Percentiles rank a stretch among this genome's conserved stretches.
These are phyloP conservation scores for Mucor indicus DNA, from an alignment of 371 early-diverging fungal genomes.

Conservation along the genomic window DNA sequence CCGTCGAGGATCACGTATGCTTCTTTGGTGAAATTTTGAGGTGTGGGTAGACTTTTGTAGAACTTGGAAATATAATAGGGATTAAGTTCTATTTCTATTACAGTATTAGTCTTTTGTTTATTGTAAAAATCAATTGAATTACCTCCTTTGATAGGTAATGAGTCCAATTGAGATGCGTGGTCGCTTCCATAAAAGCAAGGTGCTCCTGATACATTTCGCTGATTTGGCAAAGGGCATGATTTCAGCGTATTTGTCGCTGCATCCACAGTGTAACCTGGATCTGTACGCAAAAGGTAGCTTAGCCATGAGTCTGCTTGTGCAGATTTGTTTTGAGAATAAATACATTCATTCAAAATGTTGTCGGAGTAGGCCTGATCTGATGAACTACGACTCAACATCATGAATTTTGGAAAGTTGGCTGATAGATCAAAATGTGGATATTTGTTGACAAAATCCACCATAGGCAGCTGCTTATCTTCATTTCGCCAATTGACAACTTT, in stretches of 20 bases:
- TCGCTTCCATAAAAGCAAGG: constrained; percentile 30
- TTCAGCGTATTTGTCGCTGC: constrained; percentile 2
- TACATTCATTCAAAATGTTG: constrained; percentile 25
- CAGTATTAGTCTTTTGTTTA: too few species aligned
- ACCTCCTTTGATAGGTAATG: constrained; percentile 29
- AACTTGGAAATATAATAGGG: constrained; percentile 10
- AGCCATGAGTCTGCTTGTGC: constrained; percentile 38
- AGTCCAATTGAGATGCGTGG: constrained; percentile 2
- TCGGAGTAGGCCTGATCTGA: constrained; percentile 15
- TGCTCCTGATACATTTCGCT: constrained; percentile 29
- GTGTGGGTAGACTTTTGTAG: constrained; percentile 24
- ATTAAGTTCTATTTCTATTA: constrained; percentile 35
- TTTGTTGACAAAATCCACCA: constrained; percentile 24
- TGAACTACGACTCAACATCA: constrained; percentile 23
- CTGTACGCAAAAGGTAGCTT: constrained; percentile 20
- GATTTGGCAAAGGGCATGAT: constrained; percentile 37
- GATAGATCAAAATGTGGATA: constrained; percentile 44
- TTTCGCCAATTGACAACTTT: constrained; percentile 36
- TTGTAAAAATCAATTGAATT: constrained; percentile 1
- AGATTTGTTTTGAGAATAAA: constrained; percentile 21
- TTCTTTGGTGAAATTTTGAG: constrained; percentile 19
- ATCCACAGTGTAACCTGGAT: constrained; percentile 30
- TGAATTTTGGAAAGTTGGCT: constrained; percentile 41
- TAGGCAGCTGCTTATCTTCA: background rate
- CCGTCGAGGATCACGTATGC: constrained; percentile 40